Base-by-base conservation (phyloP, 148 eudicot species). In the Camellia lanceoleosa region DNA sequence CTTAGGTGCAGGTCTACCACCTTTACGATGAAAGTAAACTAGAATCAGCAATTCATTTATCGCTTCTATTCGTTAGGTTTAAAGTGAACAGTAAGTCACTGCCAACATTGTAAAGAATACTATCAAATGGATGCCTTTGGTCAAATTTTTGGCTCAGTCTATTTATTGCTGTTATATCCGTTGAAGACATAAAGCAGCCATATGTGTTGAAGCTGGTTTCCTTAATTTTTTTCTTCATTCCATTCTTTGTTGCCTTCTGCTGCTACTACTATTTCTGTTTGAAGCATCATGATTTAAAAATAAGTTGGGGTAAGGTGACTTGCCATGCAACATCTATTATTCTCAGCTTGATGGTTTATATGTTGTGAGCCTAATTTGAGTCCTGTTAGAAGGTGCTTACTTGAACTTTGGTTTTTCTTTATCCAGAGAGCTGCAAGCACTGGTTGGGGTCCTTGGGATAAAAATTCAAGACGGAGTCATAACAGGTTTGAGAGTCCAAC, bases 361-460 rank as follows among this genome's bases (percentile, higher is more conserved):
- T 42, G 47, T n/a, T 15, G 19, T 0, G 5, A 30, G 11, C 11
- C 14, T 66, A 63, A 18, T 12, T 7, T 14, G 38, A 3, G 16
- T 23, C 19, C n/a, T 58, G 2, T 18, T 13, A 66, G 4, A 41
- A 68, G 68, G 23, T 72, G 18, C 65, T 54, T 42, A 61, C 41
- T 75, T 5, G 30, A 14, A 55, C 49, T n/a, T 74, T 68, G 60
- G 4, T 78, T 73, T 71, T 77, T 80, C 14, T 65, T 5, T 51
- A 61, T 78, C 23, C 79, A 94, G 98, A 92, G 98, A 89, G 98
- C 97, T 83, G 97, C 98, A 80, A 81, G 92, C 78, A 94, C 98
- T 19, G 97, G 98, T 76, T 88, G 97, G 97, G 97, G 95, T 78
- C 86, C 38, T 30, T 30, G 1, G 38, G 38, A 30, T 30, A 30